Evolutionary conservation across 1,284 basidiomycete species (phyloP).

Genomic region (Rhodotorula sp.): DNA sequence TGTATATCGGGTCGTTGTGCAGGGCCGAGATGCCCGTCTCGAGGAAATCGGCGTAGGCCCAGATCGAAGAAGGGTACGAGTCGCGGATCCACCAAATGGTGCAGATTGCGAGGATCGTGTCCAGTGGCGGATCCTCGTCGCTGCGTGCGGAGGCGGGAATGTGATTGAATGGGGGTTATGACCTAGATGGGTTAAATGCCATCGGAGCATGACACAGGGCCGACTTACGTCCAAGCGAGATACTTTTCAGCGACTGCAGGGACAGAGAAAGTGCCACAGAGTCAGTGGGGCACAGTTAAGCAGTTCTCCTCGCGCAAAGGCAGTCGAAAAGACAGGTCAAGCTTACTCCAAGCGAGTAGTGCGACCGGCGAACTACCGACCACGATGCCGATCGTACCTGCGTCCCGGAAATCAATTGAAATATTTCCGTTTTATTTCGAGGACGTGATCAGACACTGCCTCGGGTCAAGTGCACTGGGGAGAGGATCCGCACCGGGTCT

Average conservation of each 20-base stretch:
- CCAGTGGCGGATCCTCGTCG: conserved; percentile 44
- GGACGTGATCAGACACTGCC: too few species aligned
- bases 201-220: neutral
- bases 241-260: conserved; percentile 52
- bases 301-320: too few species aligned
- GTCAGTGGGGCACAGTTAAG: too few species aligned
- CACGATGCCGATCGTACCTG: conserved; percentile 27
- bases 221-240: conserved; percentile 47
- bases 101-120: conserved; percentile 48
- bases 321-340: too few species aligned
- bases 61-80: conserved; percentile 51
- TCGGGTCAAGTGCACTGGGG: too few species aligned
- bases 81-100: conserved; percentile 52
- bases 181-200: neutral
- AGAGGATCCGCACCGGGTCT: conserved; percentile 44
- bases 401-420: neutral
- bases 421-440: neutral
- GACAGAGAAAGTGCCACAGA: neutral
- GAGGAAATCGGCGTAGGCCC: conserved; percentile 49
- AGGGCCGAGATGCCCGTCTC: conserved; percentile 37
- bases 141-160: neutral
- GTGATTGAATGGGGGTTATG: neutral
- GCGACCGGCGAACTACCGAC: conserved; percentile 50
- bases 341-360: conserved; percentile 49
- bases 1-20: conserved; percentile 38